These are phyloP conservation scores for Cerrena zonata DNA, from an alignment of 1,284 basidiomycete genomes.

Conservation along the genomic window DNA sequence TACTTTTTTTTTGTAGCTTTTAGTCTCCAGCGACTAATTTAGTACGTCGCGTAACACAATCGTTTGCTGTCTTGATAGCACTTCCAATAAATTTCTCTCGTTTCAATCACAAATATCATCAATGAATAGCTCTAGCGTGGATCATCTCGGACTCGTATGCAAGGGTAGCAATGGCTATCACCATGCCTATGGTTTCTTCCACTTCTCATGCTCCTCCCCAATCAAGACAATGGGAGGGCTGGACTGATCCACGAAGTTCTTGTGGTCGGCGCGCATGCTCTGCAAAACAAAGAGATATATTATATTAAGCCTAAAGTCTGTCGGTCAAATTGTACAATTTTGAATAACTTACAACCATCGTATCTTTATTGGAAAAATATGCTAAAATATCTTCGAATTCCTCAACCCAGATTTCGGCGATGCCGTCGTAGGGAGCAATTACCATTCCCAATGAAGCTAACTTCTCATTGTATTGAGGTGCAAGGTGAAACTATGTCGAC, in stretches of 20 bases:
- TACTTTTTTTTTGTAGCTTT: neutral
- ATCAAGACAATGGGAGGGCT: neutral
- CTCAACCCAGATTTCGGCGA: constrained; percentile 6
- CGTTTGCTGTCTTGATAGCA: neutral
- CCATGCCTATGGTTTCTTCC: neutral
- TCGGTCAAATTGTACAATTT: too few relatives aligned
- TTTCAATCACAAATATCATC: neutral
- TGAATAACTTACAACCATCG: too few relatives aligned
- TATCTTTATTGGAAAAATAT: constrained; percentile 3
- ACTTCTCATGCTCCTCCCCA: constrained; percentile 6
- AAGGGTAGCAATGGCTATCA: too few relatives aligned
- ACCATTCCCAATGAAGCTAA: neutral
- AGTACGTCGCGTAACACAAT: neutral
- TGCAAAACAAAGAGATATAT: too few relatives aligned
- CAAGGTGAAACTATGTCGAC: constrained; percentile 4
- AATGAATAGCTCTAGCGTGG: neutral
- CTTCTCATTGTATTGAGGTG: neutral
- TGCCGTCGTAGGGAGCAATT: constrained; percentile 9
- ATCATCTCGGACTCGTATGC: too few relatives aligned
- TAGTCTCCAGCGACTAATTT: neutral
- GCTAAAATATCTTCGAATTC: constrained; percentile 6
- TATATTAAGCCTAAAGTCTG: too few relatives aligned
- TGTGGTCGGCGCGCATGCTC: constrained; percentile 5
- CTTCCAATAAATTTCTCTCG: too few relatives aligned
- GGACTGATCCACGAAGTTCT: constrained; percentile 5